phyloP scores from a whole-genome alignment of 495 filamentous ascomycete species.

The Stereocaulon alpinum region DNA sequence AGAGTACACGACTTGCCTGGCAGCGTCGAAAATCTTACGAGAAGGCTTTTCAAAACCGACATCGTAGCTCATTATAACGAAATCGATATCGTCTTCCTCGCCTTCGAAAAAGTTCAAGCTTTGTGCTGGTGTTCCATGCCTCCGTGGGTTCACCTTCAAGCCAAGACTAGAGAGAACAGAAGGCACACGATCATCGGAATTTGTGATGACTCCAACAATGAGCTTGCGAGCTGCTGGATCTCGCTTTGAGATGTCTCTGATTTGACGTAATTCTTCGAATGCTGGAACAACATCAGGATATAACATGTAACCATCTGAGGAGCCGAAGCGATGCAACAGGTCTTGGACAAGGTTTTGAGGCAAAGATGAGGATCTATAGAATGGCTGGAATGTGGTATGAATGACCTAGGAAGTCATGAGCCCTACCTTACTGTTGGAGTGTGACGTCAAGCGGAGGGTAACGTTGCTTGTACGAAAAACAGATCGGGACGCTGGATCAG shows the following conservation, averaged over 20 bases:
- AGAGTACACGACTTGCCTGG: conserved; percentile 26
- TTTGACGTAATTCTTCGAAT: conserved; percentile 36
- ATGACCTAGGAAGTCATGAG: conserved; percentile 29
- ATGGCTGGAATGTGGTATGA: conserved; percentile 32
- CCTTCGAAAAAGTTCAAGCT: not conserved
- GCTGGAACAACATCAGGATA: conserved; percentile 44
- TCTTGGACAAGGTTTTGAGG: conserved; percentile 41
- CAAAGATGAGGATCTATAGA: conserved; percentile 24
- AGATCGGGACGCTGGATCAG: not conserved
- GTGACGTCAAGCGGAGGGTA: not conserved
- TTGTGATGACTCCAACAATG: conserved; percentile 59
- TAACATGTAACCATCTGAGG: conserved; percentile 49
- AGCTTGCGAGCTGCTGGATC: conserved; percentile 27
- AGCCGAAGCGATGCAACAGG: conserved; percentile 52
- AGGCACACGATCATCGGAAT: conserved; percentile 65
- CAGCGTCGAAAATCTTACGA: conserved; percentile 51
- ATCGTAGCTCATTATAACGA: conserved; percentile 65
- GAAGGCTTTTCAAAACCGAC: conserved; percentile 61
- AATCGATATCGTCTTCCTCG: conserved; percentile 44
- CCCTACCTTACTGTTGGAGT: not conserved
- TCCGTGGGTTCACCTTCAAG: conserved; percentile 38
- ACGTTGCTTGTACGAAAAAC: conserved; percentile 16
- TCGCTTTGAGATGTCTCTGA: conserved; percentile 7
- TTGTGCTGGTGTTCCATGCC: not conserved
- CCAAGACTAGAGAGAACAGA: conserved; percentile 52